Evolutionary conservation across 2,329 filamentous ascomycete species (phyloP), one percentile per base, ranked within the genome.

Genomic region (Colletotrichum lupini): DNA sequence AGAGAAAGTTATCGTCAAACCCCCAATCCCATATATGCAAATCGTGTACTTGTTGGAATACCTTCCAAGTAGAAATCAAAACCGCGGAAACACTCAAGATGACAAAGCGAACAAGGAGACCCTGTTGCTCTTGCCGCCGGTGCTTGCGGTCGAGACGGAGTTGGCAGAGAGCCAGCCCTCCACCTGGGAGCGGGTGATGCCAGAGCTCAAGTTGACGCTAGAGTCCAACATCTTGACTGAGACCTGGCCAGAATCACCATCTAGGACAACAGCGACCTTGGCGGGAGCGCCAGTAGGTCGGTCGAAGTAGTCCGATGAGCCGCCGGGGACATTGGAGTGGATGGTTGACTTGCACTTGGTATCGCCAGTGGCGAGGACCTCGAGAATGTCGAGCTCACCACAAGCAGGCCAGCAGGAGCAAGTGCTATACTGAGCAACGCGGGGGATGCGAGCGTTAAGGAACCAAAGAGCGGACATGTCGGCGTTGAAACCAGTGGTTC

Each of bases 381-480:
- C 94, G 78, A 92, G 91, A 67, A 95, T 87, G 78, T 96, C 94
- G 74, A 93, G 89, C 83, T 96, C 94, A 77, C 92, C 93, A 79
- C 93, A 95, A 49, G 90, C 78, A 79, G 83, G 86, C 93, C 93
- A 95, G 86, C 94, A 95, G 72, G 90, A 93, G 86, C 93, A 95
- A 2, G 83, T 83, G 75, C 87, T 87, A 83, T 95, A 95, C 81
- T 95, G 93, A 5, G 88, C 84, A 5, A 92, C 91, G 73, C 91
- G 91, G 30, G 93, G 90, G 74, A 95, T 94, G 73, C 90, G 87
- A 22, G 90, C 91, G 82, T 95, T 95, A 73, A 95, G 88, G 62
- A 92, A 85, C 94, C 94, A 95, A 81, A 92, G 88, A 55, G 93
- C 91, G 9, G 93, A 93, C 88, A 93, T 93, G 82, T 95, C 90